Evolutionary conservation across 306 rosid species (phyloP), one percentile per base, ranked within the genome.

Genomic region (Calophaca sinica): DNA sequence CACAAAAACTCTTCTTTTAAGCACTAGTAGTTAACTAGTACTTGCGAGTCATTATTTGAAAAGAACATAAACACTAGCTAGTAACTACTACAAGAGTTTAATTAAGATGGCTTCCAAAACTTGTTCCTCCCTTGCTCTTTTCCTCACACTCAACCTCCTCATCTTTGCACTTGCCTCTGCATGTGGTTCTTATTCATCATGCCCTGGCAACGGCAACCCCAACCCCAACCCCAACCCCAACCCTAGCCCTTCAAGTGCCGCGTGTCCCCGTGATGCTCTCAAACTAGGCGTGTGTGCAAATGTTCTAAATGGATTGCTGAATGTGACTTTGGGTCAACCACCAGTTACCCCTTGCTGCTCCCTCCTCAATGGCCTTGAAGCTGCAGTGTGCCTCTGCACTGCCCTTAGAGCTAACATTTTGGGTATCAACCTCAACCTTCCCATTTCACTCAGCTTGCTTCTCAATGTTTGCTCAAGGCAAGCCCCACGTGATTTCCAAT

Each of bases 361-460:
- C 44, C 87, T 93, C 45, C 35, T 93, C 7, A 15, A 86, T 3
- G 97, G 97, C 11, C 97, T 89, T 3, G 96, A 93, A 35, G 98
- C 96, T 26, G 98, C 96, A 1, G 73, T 73, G 1, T 93, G 98
- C 73, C 96, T 93, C 10, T 93, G 98, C 84, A 90, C 98, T 73
- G 97, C 87, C 52, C 80, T 93, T 29, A 90, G 12, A 29, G 98
- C 97, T 1, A 88, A 78, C 72, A 71, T 90, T 80, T 70, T 93
- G 75, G 97, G 96, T 41, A 83, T 86, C 77, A 86, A 81, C 70
- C 87, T 93, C 64, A 89, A 93, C 84, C 14, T 93, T 70, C 98
- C 98, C 0, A 0, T 93, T 62, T 77, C 93, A 2, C 93, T 93
- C 7, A 82, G 73, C 84, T 81, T 93, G 83, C 97, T 93, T 67